Evolutionary conservation across 2,329 filamentous ascomycete species (phyloP).

Genomic region (Fusarium solani-melongenae): DNA sequence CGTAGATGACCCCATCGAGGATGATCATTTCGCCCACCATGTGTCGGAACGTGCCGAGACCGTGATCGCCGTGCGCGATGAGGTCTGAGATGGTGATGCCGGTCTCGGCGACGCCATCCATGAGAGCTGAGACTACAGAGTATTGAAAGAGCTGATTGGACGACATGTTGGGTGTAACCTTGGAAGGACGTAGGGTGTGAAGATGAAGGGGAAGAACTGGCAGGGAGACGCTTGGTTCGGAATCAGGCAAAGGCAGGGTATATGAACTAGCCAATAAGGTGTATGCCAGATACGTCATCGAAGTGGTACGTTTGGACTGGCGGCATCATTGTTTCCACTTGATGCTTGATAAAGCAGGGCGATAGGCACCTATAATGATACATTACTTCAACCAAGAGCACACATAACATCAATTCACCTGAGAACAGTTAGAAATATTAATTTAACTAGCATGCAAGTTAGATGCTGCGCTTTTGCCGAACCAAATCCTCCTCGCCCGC

Average conservation of each 20-base stretch:
- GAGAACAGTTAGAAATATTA: not conserved
- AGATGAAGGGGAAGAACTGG: not conserved
- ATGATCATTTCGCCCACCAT: conserved; percentile 39
- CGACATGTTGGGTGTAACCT: conserved; percentile 12
- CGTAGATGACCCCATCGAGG: conserved; percentile 21
- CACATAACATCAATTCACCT: too few species aligned
- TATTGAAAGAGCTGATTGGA: conserved; percentile 32
- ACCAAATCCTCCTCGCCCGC: not conserved
- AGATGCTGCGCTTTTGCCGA: not conserved
- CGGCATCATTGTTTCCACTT: too few species aligned
- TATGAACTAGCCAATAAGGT: not conserved
- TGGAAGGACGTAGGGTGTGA: not conserved
- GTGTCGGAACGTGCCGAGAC: conserved; percentile 35
- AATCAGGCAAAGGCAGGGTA: not conserved
- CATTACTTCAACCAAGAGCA: not conserved
- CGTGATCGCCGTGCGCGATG: conserved; percentile 21
- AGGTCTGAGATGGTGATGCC: conserved; percentile 26
- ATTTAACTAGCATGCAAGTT: not conserved
- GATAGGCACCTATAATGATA: too few species aligned
- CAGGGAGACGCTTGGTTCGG: not conserved
- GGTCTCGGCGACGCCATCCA: conserved; percentile 33
- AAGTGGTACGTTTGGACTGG: not conserved
- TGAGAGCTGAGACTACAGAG: conserved; percentile 34
- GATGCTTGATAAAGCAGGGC: not conserved
- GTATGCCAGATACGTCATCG: not conserved